Percentiles rank a stretch among this genome's conserved stretches.
Conservation (phyloP, 2,329 filamentous ascomycete species). For the Dothistroma pini region DNA sequence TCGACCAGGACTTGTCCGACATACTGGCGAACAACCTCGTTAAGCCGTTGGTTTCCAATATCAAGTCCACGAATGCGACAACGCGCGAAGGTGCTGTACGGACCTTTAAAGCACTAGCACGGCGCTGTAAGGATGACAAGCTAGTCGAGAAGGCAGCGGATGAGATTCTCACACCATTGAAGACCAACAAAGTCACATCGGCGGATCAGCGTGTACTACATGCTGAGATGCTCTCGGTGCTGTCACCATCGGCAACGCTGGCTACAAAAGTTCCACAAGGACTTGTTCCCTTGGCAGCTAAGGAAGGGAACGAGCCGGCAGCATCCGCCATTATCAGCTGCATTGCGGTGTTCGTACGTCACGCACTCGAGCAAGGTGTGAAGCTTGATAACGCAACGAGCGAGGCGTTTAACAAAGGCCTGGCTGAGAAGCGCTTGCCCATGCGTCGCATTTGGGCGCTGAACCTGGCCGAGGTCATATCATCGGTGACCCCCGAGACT, state of each 20-base stretch:
- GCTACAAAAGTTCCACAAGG: slow-evolving; percentile 64
- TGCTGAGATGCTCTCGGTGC: slow-evolving; percentile 69
- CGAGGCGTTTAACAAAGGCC: slow-evolving; percentile 74
- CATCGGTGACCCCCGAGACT: slow-evolving; percentile 49
- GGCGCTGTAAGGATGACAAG: slow-evolving; percentile 56
- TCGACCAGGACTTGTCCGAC: slow-evolving; percentile 71
- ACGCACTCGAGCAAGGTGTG: slow-evolving; percentile 58
- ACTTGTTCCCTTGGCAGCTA: slow-evolving; percentile 66
- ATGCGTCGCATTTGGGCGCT: slow-evolving; percentile 78
- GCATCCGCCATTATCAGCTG: slow-evolving; percentile 70
- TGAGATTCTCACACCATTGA: slow-evolving; percentile 76
- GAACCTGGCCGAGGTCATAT: slow-evolving; percentile 67
- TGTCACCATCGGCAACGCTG: slow-evolving; percentile 59
- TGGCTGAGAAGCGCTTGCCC: slow-evolving; percentile 77
- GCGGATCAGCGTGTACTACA: slow-evolving; percentile 81
- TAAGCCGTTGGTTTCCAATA: slow-evolving; percentile 82
- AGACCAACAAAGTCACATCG: slow-evolving; percentile 75
- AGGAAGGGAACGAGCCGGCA: slow-evolving; percentile 86
- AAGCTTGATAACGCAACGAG: slow-evolving; percentile 63
- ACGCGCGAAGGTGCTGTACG: slow-evolving; percentile 73
- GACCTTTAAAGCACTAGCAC: slow-evolving; percentile 69
- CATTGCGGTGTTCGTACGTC: slow-evolving; percentile 62
- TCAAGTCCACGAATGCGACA: slow-evolving; percentile 79
- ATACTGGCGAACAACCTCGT: slow-evolving; percentile 68
- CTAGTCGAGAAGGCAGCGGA: slow-evolving; percentile 66